A percentile compares a stretch with the other conserved stretches of the same genome.
These are phyloP conservation scores for Salix suchowensis DNA, from an alignment of 345 rosid species.

Conservation along the genomic window DNA sequence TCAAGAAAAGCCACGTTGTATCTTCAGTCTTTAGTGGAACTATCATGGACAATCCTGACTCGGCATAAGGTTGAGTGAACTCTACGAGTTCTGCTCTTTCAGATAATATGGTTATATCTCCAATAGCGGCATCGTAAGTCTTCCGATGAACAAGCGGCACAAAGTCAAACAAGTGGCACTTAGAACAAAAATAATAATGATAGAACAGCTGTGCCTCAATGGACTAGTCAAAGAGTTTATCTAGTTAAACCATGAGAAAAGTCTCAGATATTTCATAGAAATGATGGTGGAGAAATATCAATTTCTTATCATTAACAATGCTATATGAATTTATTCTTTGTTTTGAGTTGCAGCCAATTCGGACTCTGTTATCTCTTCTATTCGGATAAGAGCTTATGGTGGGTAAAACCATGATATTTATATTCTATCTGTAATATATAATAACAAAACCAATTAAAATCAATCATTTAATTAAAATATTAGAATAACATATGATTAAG, in stretches of 20 bases:
- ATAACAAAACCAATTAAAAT: too few relatives aligned
- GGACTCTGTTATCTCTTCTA: background rate
- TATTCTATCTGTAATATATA: too few relatives aligned
- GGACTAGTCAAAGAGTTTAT: background rate
- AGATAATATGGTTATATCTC: slow-evolving; percentile 49
- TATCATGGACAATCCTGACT: slow-evolving; percentile 51
- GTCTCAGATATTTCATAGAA: background rate
- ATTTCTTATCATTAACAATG: background rate
- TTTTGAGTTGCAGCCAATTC: background rate
- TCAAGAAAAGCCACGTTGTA: slow-evolving; percentile 40
- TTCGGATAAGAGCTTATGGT: background rate
- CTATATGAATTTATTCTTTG: background rate
- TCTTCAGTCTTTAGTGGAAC: slow-evolving; percentile 21
- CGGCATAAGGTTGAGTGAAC: slow-evolving; percentile 50
- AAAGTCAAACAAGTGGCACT: background rate
- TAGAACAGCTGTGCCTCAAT: background rate
- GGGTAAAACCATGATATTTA: background rate
- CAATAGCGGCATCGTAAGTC: slow-evolving; percentile 43
- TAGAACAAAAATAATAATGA: background rate
- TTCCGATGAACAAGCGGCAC: background rate
- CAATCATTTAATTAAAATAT: too few relatives aligned
- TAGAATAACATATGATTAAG: too few relatives aligned
- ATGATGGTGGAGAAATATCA: background rate
- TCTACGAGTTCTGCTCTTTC: slow-evolving; percentile 32
- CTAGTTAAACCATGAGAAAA: background rate